These are phyloP conservation scores for Nicotiana tomentosiformis DNA, from an alignment of 257 asterid species.

Conservation along the genomic window DNA sequence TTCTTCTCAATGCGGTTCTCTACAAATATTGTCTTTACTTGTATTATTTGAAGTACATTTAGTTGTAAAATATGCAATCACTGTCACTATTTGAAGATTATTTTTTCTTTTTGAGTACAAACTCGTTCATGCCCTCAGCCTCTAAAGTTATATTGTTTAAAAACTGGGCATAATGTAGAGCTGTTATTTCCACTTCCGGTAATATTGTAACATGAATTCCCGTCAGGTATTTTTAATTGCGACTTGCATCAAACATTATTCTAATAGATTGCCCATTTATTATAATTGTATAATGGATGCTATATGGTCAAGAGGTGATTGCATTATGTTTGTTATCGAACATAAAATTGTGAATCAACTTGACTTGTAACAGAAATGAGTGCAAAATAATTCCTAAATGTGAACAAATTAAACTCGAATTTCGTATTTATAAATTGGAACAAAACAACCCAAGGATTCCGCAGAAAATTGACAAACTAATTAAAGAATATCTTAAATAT, in stretches of 20 bases:
- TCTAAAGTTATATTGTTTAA: too few relatives aligned
- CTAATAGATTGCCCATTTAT: not conserved
- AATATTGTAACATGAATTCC: not conserved
- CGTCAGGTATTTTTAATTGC: not conserved
- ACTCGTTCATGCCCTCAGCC: not conserved
- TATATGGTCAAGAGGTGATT: not conserved
- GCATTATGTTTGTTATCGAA: not conserved
- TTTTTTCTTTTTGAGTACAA: not conserved
- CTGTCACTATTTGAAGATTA: not conserved
- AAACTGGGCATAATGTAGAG: not conserved
- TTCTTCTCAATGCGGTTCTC: too few relatives aligned
- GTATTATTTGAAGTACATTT: not conserved
- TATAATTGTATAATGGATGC: not conserved
- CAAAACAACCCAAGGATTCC: not conserved
- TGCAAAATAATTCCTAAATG: not conserved
- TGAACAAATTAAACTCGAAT: not conserved
- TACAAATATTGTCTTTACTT: too few relatives aligned
- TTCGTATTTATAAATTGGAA: not conserved
- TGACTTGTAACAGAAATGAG: slow-evolving; percentile 2
- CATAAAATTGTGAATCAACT: not conserved
- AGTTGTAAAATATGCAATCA: not conserved
- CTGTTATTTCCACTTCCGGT: not conserved
- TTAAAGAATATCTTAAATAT: not conserved
- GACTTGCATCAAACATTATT: not conserved
- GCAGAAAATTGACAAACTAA: not conserved